Evolutionary conservation across 2,329 filamentous ascomycete species (phyloP).

Genomic region (Laburnicola sp.): DNA sequence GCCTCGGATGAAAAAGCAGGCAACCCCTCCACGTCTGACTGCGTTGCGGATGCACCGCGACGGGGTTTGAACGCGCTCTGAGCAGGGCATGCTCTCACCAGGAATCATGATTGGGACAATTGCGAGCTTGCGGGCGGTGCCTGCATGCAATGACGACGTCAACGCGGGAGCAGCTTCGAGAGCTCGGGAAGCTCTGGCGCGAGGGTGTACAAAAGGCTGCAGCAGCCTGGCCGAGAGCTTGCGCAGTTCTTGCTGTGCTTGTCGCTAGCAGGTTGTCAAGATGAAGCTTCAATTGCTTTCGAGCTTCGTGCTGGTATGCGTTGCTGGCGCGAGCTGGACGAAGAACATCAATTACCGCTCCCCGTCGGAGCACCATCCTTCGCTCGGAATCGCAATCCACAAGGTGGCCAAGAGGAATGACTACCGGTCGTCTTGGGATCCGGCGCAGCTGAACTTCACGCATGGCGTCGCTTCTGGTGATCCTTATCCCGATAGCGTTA

Average conservation of each 20-base stretch:
- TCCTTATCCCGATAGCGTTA: conserved; percentile 47
- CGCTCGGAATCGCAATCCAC: conserved; percentile 65
- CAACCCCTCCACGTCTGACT: not conserved
- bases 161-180: conserved; percentile 11
- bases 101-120: conserved; percentile 24
- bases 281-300: conserved; percentile 36
- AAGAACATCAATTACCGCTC: conserved; percentile 69
- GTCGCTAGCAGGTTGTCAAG: conserved; percentile 9
- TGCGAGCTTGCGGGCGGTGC: conserved; percentile 10
- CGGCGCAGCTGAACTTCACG: conserved; percentile 36
- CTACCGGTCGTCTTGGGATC: conserved; percentile 24
- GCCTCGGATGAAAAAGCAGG: not conserved
- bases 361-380: conserved; percentile 66
- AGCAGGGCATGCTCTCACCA: conserved; percentile 22
- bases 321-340: conserved; percentile 33
- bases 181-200: not conserved
- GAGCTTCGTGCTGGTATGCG: conserved; percentile 19
- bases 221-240: conserved; percentile 2
- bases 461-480: conserved; percentile 55
- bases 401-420: conserved; percentile 60
- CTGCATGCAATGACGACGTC: conserved; percentile 28
- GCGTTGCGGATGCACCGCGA: not conserved
- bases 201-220: conserved; percentile 28
- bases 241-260: not conserved
- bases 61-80: not conserved